These are phyloP conservation scores for Quercus berberidifolia DNA, from an alignment of 306 rosid genomes.

Conservation along the genomic window DNA sequence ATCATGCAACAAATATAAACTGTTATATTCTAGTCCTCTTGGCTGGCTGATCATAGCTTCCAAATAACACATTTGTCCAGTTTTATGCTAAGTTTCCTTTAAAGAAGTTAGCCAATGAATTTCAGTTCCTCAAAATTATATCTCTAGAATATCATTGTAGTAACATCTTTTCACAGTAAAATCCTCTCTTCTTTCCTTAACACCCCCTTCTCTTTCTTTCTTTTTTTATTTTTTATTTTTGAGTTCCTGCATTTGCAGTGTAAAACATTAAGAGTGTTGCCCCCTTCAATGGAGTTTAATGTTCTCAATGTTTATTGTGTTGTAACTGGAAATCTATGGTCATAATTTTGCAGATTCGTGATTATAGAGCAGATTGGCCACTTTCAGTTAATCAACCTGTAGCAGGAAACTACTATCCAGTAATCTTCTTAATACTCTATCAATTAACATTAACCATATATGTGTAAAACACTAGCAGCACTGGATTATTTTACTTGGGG, in stretches of 20 bases:
- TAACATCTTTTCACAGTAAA: neutral
- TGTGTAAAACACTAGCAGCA: neutral
- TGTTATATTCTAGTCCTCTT: neutral
- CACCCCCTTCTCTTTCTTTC: neutral
- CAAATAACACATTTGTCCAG: neutral
- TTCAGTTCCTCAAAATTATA: neutral
- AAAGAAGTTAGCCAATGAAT: neutral
- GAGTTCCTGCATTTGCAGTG: neutral
- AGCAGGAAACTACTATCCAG: conserved; percentile 95
- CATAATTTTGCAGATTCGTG: conserved; percentile 58
- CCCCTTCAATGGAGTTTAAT: neutral
- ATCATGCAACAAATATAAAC: neutral
- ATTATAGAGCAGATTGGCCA: conserved; percentile 75
- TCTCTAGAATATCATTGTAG: neutral
- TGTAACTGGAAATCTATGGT: conserved; percentile 9
- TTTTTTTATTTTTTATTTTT: neutral
- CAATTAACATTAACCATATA: neutral
- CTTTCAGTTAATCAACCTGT: conserved; percentile 76
- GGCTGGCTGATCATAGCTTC: neutral
- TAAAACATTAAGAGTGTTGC: neutral
- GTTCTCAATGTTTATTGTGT: neutral
- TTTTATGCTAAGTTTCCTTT: too few species aligned
- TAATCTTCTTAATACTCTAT: conserved; percentile 26
- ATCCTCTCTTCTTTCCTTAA: too few species aligned
- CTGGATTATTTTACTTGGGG: neutral